Evolutionary conservation across 2,329 filamentous ascomycete species (phyloP), one percentile per base, ranked within the genome.

Genomic region (Trichophyton mentagrophytes): DNA sequence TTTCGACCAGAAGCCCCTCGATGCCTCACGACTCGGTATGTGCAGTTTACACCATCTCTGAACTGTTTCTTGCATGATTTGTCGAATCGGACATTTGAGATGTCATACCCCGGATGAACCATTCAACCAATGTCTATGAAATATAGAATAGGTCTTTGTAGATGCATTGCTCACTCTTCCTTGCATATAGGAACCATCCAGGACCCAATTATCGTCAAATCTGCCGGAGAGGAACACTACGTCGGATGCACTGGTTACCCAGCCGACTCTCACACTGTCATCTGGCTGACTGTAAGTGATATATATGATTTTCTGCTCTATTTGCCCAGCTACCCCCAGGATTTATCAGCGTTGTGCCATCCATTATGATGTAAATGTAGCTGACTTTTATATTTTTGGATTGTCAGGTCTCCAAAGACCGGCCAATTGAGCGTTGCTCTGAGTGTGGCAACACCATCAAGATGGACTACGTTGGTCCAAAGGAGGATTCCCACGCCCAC

Each of bases 381-480:
- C 53, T 58, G 17, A 58, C 62, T 64, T 36, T 13, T 63, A 47
- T 20, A 9, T 55, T 20, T 36, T 49, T 44, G 46, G 25, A n/a
- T 7, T 57, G 44, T 44, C 59, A 93, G 89, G 83, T 95, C 72
- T 87, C 88, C 74, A 89, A 89, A 73, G 86, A 93, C 62, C 90
- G 93, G 74, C 93, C 93, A 62, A 77, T 96, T 69, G 89, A 95
- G 81, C 90, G 93, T 76, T 99, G 93, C 85, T 85, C 85, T 72
- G 93, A 99, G 82, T 99, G 93, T 79, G 93, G 93, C 68, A 89
- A 85, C 75, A 89, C 93, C 68, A 91, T 95, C 82, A 95, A 96
- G 86, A 93, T 97, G 89, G 87, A 96, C 74, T 99, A 96, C 77
- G 79, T 96, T 67, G 93, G 93, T 64, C 85, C 90, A 58, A 75